phyloP scores from a whole-genome alignment of 371 early-diverging fungal genomes.

The Mucor racemosus region DNA sequence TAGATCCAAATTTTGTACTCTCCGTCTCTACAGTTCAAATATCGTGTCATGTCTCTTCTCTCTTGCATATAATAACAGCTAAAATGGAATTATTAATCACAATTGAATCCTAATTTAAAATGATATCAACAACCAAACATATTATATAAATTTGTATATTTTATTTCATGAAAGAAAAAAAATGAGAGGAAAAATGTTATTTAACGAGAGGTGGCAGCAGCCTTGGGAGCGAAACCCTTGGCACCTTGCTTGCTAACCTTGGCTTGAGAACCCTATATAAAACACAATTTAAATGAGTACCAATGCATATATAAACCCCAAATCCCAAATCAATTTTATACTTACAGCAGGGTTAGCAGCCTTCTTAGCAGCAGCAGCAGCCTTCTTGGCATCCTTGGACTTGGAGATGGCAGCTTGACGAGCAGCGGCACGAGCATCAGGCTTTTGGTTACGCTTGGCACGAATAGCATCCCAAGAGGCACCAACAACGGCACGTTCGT shows the following conservation, averaged over 20 bases:
- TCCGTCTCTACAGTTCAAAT: too few relatives aligned
- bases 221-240: slow-evolving; percentile 86
- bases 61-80: too few relatives aligned
- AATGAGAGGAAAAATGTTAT: neutral
- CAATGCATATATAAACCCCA: neutral
- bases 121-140: neutral
- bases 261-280: slow-evolving; percentile 39
- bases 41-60: too few relatives aligned
- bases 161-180: neutral
- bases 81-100: too few relatives aligned
- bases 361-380: slow-evolving; percentile 84
- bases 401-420: slow-evolving; percentile 87
- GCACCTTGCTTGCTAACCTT: slow-evolving; percentile 89
- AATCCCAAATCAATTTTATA: neutral
- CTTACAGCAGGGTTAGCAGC: slow-evolving; percentile 29
- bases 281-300: neutral
- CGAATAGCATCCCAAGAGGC: slow-evolving; percentile 94
- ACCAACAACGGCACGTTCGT: slow-evolving; percentile 95
- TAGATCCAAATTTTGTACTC: too few relatives aligned
- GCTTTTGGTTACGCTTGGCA: slow-evolving; percentile 95
- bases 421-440: slow-evolving; percentile 92
- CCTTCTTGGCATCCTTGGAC: slow-evolving; percentile 89
- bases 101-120: too few relatives aligned
- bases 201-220: slow-evolving; percentile 90
- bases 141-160: neutral